Conservation (phyloP, 495 filamentous ascomycete species). For the Penicillium parvum region DNA sequence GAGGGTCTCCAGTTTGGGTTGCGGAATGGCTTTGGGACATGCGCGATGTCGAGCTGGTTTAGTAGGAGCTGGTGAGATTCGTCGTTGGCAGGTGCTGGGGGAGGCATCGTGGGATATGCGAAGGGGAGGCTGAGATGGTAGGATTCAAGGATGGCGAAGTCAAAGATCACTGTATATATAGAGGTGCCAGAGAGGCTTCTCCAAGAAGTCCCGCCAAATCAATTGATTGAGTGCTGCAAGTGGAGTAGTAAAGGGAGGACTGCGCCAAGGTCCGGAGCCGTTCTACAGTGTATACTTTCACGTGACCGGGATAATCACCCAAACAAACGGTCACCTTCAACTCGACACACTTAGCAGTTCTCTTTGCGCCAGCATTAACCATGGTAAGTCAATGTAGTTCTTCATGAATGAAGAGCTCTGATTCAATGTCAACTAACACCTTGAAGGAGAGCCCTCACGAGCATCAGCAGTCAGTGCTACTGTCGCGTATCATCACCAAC, state of each 20-base stretch:
- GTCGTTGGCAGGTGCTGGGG: slow-evolving; percentile 40
- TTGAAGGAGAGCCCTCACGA: slow-evolving; percentile 91
- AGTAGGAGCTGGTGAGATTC: slow-evolving; percentile 60
- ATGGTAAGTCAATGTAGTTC: slow-evolving; percentile 16
- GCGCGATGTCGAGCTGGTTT: slow-evolving; percentile 81
- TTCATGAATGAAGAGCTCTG: too few species aligned
- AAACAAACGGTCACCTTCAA: slow-evolving; percentile 17
- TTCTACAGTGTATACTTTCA: slow-evolving; percentile 25
- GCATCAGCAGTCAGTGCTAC: slow-evolving; percentile 88
- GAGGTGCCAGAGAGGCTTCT: too few species aligned
- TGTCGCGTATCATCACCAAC: slow-evolving; percentile 95
- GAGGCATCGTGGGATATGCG: slow-evolving; percentile 35
- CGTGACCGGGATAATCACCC: slow-evolving; percentile 14
- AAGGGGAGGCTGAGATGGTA: background rate
- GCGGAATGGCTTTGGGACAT: slow-evolving; percentile 78
- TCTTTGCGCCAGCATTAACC: slow-evolving; percentile 6
- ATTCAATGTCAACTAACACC: background rate
- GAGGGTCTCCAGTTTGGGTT: slow-evolving; percentile 85
- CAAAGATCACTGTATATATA: too few species aligned
- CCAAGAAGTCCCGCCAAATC: too few species aligned
- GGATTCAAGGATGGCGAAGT: too few species aligned
- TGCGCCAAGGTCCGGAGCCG: background rate
- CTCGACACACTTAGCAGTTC: background rate
- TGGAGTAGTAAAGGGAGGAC: background rate
- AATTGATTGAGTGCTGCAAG: background rate